Evolutionary conservation across 768 basidiomycete genomes (phyloP).

Genomic region (Boletus reticuloceps): DNA sequence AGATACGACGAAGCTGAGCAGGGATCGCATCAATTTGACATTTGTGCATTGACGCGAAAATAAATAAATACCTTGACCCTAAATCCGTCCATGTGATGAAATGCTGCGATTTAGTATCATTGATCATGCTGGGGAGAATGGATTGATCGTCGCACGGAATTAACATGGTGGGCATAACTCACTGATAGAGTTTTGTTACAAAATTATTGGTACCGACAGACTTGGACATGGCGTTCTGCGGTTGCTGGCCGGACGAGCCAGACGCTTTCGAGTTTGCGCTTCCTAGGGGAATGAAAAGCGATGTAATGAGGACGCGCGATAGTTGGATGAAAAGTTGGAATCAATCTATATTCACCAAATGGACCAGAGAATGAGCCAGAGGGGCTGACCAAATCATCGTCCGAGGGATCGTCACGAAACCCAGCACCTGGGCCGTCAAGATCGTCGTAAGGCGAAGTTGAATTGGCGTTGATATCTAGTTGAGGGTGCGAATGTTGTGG

Average conservation of each 20-base stretch:
- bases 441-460: slow-evolving; percentile 52
- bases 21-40: background rate
- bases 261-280: slow-evolving; percentile 14
- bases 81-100: slow-evolving; percentile 84
- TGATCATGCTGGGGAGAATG: slow-evolving; percentile 67
- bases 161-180: slow-evolving; percentile 29
- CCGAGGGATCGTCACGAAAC: slow-evolving; percentile 25
- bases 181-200: slow-evolving; percentile 87
- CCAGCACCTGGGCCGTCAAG: slow-evolving; percentile 44
- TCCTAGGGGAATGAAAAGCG: background rate
- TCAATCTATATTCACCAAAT: slow-evolving; percentile 2
- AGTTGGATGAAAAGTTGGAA: background rate
- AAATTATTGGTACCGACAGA: slow-evolving; percentile 75
- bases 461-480: slow-evolving; percentile 30
- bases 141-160: background rate
- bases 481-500: slow-evolving; percentile 18
- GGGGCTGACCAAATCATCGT: slow-evolving; percentile 23
- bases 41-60: background rate
- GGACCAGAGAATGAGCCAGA: slow-evolving; percentile 15
- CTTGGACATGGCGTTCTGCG: slow-evolving; percentile 63
- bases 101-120: slow-evolving; percentile 72
- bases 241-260: slow-evolving; percentile 19
- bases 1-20: slow-evolving; percentile 69
- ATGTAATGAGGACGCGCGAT: background rate
- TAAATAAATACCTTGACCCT: slow-evolving; percentile 53